A percentile compares a stretch with the other conserved stretches of the same genome.
Conservation (phyloP, 2,329 filamentous ascomycete species). For the Talaromyces sp. region DNA sequence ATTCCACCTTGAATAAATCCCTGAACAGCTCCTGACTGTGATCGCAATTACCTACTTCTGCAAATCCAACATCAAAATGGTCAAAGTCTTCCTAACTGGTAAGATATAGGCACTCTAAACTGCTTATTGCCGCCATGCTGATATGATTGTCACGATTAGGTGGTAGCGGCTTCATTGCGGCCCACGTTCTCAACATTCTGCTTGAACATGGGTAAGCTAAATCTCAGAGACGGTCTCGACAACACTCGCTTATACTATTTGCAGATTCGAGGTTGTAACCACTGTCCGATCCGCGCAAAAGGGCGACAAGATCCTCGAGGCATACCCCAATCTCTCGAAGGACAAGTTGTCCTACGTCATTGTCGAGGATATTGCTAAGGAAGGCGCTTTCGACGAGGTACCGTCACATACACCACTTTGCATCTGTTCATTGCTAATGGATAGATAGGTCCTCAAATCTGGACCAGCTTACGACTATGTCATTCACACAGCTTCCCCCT, state of each 20-base stretch:
- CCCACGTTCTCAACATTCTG: constrained; percentile 61
- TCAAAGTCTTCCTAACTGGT: constrained; percentile 43
- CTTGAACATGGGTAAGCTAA: constrained; percentile 50
- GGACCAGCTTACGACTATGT: constrained; percentile 69
- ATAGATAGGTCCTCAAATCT: constrained; percentile 53
- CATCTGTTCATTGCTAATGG: constrained; percentile 11
- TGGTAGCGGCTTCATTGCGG: constrained; percentile 65
- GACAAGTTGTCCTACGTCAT: constrained; percentile 64
- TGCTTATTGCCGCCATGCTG: neutral
- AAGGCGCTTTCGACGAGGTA: constrained; percentile 66
- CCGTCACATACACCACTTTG: neutral
- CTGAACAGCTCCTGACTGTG: neutral
- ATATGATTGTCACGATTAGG: constrained; percentile 36
- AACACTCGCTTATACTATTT: constrained; percentile 7
- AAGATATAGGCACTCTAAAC: constrained; percentile 17
- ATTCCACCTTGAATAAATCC: neutral
- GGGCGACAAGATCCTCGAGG: constrained; percentile 59
- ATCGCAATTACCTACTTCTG: neutral
- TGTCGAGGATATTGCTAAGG: constrained; percentile 69
- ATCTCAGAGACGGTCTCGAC: neutral
- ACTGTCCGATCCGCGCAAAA: constrained; percentile 63
- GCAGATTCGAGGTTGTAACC: constrained; percentile 60
- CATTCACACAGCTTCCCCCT: constrained; percentile 72
- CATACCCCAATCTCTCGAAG: constrained; percentile 52
- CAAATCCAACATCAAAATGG: constrained; percentile 29